Evolutionary conservation across 2,329 filamentous ascomycete genomes (phyloP), one percentile per base, ranked within the genome.

Genomic region (Alternaria triticina): DNA sequence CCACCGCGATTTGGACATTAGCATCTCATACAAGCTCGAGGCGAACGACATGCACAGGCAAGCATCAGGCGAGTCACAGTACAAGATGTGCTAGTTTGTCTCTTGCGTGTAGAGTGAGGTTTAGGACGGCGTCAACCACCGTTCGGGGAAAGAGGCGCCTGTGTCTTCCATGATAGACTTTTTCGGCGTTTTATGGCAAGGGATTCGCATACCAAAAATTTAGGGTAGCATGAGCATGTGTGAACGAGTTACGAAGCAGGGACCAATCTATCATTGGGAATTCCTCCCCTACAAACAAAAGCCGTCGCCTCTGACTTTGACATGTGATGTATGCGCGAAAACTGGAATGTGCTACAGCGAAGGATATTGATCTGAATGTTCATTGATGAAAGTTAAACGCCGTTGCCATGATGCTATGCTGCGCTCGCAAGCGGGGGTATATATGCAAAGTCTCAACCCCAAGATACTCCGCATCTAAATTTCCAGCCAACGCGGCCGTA

Each of bases 1-100:
- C 86, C 90, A 91, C 80, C 91, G 96, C 70, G 96, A 99, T 80
- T 86, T 99, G 59, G 96, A 99, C 81, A 97, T 99, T 78, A 89
- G 87, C 75, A 88, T 99, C 76, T 85, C 89, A 49, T 98, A 98
- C 84, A 86, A 89, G 76, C 87, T 97, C 56, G 87, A 93, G 75
- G 92, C 94, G 4, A 82, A 89, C 25, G 94, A 98, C 78, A 81
- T 83, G 30, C 91, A 86, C 67, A 88, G 96, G 70, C 83, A 85
- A 63, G 88, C 89, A 5, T 81, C 89, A 76, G 95, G 94, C 59
- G 79, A 83, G 66, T 92, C 91, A 81, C 86, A 89, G 72, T 99
- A 97, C 86, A 95, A 91, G 79, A 90, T 90, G 84, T 85, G 74
- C 71, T 77, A 71, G 43, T 65, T 4, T 8, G 22, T 36, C 44